phyloP scores from a whole-genome alignment of 2,329 filamentous ascomycete genomes.

The Ophiocordyceps camponoti-floridani region DNA sequence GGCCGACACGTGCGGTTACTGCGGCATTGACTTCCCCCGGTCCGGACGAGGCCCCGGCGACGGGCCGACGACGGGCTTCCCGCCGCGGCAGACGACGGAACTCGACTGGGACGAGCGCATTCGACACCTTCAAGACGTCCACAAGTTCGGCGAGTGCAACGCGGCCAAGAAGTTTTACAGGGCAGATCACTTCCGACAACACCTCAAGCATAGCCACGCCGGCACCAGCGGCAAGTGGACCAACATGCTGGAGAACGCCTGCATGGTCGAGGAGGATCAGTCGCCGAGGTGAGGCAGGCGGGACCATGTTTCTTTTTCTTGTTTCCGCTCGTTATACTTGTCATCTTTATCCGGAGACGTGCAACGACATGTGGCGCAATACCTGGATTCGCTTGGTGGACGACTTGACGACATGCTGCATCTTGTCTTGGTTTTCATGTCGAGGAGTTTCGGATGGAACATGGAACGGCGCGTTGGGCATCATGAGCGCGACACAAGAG shows the following conservation, averaged over 20 bases:
- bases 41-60: slow-evolving; percentile 23
- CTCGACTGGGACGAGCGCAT: slow-evolving; percentile 78
- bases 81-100: slow-evolving; percentile 40
- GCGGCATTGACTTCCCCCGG: slow-evolving; percentile 69
- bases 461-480: background rate
- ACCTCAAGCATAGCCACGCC: slow-evolving; percentile 92
- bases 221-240: slow-evolving; percentile 98
- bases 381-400: background rate
- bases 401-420: background rate
- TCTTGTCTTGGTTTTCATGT: background rate
- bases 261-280: slow-evolving; percentile 73
- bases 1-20: slow-evolving; percentile 81
- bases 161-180: slow-evolving; percentile 96
- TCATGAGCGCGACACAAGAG: background rate
- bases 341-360: background rate
- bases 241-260: slow-evolving; percentile 90
- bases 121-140: slow-evolving; percentile 72
- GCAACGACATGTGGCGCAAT: background rate
- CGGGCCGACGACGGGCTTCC: no score
- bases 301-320: no score
- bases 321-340: background rate
- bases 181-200: slow-evolving; percentile 94
- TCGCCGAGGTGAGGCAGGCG: slow-evolving; percentile 14
- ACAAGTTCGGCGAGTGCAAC: slow-evolving; percentile 98
- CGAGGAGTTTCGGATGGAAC: background rate